Conservation (phyloP, 805 yeast genomes). For the Kuraishia molischiana region DNA sequence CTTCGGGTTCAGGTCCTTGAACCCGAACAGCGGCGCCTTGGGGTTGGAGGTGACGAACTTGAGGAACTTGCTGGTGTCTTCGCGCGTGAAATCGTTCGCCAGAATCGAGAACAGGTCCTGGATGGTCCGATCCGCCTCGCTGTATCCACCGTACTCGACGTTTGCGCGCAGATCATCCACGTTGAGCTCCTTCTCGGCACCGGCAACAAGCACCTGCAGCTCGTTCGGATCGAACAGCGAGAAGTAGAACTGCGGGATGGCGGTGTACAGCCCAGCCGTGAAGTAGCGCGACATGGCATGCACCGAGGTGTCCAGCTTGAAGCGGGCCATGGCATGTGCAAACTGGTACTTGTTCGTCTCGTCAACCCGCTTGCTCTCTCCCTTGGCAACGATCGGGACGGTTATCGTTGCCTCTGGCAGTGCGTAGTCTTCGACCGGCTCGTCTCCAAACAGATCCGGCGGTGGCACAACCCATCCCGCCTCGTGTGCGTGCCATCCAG, state of each 20-base stretch:
- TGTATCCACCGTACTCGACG: slow-evolving; percentile 59
- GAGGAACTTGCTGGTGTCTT: slow-evolving; percentile 56
- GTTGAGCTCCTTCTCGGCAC: slow-evolving; percentile 63
- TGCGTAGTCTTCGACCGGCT: slow-evolving; percentile 7
- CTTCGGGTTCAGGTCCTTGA: slow-evolving; percentile 58
- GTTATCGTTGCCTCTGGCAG: slow-evolving; percentile 19
- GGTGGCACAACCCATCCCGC: background rate
- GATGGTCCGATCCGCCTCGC: slow-evolving; percentile 48
- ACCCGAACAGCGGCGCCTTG: slow-evolving; percentile 86
- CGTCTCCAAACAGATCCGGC: slow-evolving; percentile 6
- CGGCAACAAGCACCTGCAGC: slow-evolving; percentile 75
- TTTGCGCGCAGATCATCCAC: slow-evolving; percentile 56
- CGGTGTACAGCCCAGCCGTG: slow-evolving; percentile 57
- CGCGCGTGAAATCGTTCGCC: slow-evolving; percentile 44
- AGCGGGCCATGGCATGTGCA: slow-evolving; percentile 68
- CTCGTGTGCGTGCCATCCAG: background rate
- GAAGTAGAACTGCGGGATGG: slow-evolving; percentile 70
- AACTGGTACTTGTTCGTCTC: slow-evolving; percentile 57
- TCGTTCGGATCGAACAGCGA: slow-evolving; percentile 79
- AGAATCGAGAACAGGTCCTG: slow-evolving; percentile 67
- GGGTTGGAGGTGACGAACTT: slow-evolving; percentile 92
- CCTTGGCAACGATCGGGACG: slow-evolving; percentile 54
- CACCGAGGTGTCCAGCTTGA: slow-evolving; percentile 58
- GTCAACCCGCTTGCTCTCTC: slow-evolving; percentile 47
- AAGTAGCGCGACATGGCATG: slow-evolving; percentile 52